A percentile compares a stretch with the other conserved stretches of the same genome.
These are phyloP conservation scores for Rhodotorula sp. DNA, from an alignment of 1,284 basidiomycete genomes.

Conservation along the genomic window DNA sequence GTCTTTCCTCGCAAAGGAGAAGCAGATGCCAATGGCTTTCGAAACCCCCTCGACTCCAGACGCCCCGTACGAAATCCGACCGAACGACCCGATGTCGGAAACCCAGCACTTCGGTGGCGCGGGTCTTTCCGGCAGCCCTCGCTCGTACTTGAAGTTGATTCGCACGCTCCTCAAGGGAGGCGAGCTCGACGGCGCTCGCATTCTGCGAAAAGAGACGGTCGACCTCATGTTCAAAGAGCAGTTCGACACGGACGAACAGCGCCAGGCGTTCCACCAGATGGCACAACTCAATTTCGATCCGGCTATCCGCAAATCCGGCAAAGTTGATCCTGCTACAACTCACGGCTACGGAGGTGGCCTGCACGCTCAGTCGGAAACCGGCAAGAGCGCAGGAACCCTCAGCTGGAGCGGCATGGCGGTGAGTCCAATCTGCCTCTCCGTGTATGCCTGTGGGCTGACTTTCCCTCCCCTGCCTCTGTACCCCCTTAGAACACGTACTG, in stretches of 20 bases:
- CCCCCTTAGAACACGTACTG: slow-evolving; percentile 8
- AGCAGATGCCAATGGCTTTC: slow-evolving; percentile 13
- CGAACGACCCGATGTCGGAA: not conserved
- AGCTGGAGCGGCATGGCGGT: slow-evolving; percentile 19
- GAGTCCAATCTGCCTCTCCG: not conserved
- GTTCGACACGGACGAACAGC: not conserved
- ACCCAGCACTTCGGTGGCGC: slow-evolving; percentile 23
- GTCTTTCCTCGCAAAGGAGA: slow-evolving; percentile 1
- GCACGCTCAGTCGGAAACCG: not conserved
- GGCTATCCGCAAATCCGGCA: not conserved
- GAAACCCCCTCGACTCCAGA: not conserved
- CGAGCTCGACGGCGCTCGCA: slow-evolving; percentile 5
- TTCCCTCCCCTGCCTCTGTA: too few relatives aligned
- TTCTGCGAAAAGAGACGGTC: slow-evolving; percentile 24
- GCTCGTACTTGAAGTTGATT: slow-evolving; percentile 31
- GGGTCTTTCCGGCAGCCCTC: slow-evolving; percentile 19
- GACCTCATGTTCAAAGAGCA: slow-evolving; percentile 27
- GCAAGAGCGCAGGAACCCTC: not conserved
- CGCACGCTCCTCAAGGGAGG: slow-evolving; percentile 21
- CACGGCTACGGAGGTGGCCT: slow-evolving; percentile 7
- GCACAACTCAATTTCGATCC: not conserved
- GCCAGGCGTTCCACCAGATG: not conserved
- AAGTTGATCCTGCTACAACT: not conserved
- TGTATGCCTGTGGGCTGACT: not conserved
- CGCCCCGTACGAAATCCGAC: not conserved